These are phyloP conservation scores for Cylindrotheca fusiformis DNA, from an alignment of 108 stramenopile species.

Conservation along the genomic window DNA sequence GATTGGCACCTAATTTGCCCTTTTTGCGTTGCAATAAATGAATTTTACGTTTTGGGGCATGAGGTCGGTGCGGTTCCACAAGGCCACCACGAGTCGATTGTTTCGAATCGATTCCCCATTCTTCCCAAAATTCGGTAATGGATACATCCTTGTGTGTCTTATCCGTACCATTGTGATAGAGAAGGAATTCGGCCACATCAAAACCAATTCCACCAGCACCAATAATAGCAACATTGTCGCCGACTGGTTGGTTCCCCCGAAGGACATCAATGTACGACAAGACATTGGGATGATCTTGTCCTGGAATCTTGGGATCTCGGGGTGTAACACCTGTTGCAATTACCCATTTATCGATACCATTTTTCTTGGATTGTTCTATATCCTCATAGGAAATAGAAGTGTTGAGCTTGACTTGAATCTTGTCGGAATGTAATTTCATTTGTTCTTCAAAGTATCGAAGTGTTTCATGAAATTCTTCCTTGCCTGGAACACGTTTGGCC, in stretches of 20 bases:
- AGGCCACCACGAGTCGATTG: slow-evolving; percentile 63
- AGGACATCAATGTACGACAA: slow-evolving; percentile 95
- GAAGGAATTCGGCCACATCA: slow-evolving; percentile 93
- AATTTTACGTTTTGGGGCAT: slow-evolving; percentile 58
- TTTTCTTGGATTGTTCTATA: slow-evolving; percentile 43
- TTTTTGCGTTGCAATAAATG: slow-evolving; percentile 92
- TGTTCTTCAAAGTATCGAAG: slow-evolving; percentile 22
- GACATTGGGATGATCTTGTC: slow-evolving; percentile 85
- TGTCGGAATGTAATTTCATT: not conserved
- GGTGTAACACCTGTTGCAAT: slow-evolving; percentile 94
- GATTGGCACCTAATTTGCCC: slow-evolving; percentile 84
- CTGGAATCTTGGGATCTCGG: slow-evolving; percentile 80
- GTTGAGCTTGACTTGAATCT: slow-evolving; percentile 41
- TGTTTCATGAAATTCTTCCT: slow-evolving; percentile 98
- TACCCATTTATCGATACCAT: slow-evolving; percentile 81
- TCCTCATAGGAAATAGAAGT: slow-evolving; percentile 50
- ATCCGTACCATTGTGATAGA: slow-evolving; percentile 62
- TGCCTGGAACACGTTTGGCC: slow-evolving; percentile 96
- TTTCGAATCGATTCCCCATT: slow-evolving; percentile 91
- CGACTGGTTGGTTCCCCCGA: slow-evolving; percentile 71
- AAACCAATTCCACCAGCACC: slow-evolving; percentile 99
- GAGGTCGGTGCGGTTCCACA: not conserved
- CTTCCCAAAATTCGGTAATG: slow-evolving; percentile 76
- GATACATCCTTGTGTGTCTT: slow-evolving; percentile 52
- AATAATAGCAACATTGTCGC: slow-evolving; percentile 89